Evolutionary conservation across 257 asterid genomes (phyloP), one percentile per base, ranked within the genome.

Genomic region (Striga asiatica): DNA sequence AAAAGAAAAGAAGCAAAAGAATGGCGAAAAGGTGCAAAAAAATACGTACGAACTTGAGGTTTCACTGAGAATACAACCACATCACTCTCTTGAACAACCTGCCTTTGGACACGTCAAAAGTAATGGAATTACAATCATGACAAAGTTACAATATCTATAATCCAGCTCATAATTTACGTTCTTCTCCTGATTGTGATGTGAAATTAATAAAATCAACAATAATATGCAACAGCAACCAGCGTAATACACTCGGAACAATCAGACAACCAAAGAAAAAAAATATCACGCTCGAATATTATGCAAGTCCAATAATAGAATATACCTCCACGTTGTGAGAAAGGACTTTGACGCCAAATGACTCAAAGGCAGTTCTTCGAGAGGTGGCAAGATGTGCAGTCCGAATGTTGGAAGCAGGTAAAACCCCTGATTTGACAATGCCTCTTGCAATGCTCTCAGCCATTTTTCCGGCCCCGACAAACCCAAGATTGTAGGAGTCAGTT

Each of bases 401-500:
- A 66, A 91, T 79, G 35, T 77, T 73, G 42, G 86, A 71, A 72
- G 92, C 87, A 29, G 95, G 94, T 69, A 91, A 64, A n/a, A 74
- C 25, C 5, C 89, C 94, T 0, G 95, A 91, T 2, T 77, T 77
- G 61, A 83, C 84, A 3, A 83, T 86, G 21, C 96, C 98, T 56
- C 87, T 84, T 17, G 95, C 96, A 50, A 91, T 87, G 81, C 96
- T 91, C 70, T 87, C 98, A 3, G 98, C 94, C 89, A 91, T 68
- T 76, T 91, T 91, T 0, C 98, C 98, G 45, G 96, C 98, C 54
- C 97, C 97, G 24, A 91, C 74, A 37, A 91, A 91, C 2, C 98
- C 96, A 23, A 91, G 74, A 39, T 77, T 86, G 83, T 66, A 89
- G n/a, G 81, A 63, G 18, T 86, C 96, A 5, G 61, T 31, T 14